Base-by-base conservation (phyloP, 768 basidiomycete genomes). In the Naganishia vishniacii region DNA sequence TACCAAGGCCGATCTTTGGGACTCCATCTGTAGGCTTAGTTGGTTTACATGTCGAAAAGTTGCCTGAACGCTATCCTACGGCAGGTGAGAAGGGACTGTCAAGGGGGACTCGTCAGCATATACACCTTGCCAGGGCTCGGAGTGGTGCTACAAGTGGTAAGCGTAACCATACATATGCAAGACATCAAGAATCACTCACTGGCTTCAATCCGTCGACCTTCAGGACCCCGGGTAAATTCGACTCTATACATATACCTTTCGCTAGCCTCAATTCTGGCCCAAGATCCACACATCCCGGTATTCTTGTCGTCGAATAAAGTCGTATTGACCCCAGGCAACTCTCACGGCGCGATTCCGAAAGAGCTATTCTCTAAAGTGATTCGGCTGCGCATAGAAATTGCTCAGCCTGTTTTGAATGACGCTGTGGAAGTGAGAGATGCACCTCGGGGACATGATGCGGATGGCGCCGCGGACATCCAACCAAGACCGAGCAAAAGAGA, bases 221-320 rank as follows among this genome's bases (percentile, higher is more conserved):
- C 68, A 92, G 91, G 91, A 29, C 92, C 94, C 84, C 86, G 93
- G 25, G 81, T 77, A 3, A 84, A 83, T 1, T 87, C 90, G 0
- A 83, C 87, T 65, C 80, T 98, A 37, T 82, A 91, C 60, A 87
- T 97, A 47, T 92, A 86, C 71, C 81, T 98, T 65, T 81, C 93
- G 67, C 80, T 93, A 3, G 80, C 83, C 59, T 85, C 83, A 16
- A 49, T 72, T 67, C 26, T 72, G 0, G 34, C 53, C 5, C 25
- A 58, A 20, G 47, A 59, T 0, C 70, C 70, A 12, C 67, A 68
- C 0, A 71, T 80, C 49, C 70, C 70, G 0, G 88, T 98, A 65
- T 86, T 83, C 76, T 76, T 90, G 1, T 93, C 91, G 1, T 80
- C 83, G 3, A 97, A 98, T 67, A 91, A 89, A 1, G 93, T 97